Conservation (phyloP, 1,284 basidiomycete genomes). For the Leccinum pseudoinsigne region DNA sequence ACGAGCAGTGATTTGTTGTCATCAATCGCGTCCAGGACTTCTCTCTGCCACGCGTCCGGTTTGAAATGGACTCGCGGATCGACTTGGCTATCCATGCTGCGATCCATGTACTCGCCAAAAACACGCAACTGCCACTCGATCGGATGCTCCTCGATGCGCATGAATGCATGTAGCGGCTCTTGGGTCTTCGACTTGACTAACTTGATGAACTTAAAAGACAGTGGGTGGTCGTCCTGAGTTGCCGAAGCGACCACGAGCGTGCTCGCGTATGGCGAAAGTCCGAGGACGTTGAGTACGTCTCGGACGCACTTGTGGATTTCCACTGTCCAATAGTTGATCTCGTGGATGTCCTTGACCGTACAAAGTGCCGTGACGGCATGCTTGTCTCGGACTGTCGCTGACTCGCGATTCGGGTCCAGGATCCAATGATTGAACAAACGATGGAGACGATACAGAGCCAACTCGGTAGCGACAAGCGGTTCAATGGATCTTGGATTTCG, state of each 20-base stretch:
- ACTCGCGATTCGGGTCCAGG: conserved; percentile 39
- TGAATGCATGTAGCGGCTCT: conserved; percentile 46
- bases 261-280: conserved; percentile 43
- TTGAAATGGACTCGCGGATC: conserved; percentile 62
- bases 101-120: conserved; percentile 73
- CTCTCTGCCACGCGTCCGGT: conserved; percentile 70
- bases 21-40: conserved; percentile 66
- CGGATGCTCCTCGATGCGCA: conserved; percentile 56
- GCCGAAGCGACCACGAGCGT: conserved; percentile 24
- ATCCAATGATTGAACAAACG: conserved; percentile 55
- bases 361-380: conserved; percentile 47
- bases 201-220: conserved; percentile 58
- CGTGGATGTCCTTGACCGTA: conserved; percentile 45
- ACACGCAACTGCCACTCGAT: conserved; percentile 63
- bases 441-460: conserved; percentile 52
- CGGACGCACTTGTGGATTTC: conserved; percentile 40
- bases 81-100: conserved; percentile 60
- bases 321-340: conserved; percentile 37
- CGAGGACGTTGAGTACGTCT: conserved; percentile 43
- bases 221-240: conserved; percentile 34
- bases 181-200: conserved; percentile 48
- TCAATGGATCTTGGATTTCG: conserved; percentile 40
- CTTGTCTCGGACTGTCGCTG: conserved; percentile 40
- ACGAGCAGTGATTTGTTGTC: conserved; percentile 58
- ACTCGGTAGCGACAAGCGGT: conserved; percentile 48